Evolutionary conservation across 495 filamentous ascomycete species (phyloP).

Genomic region (Penicillium lividum): DNA sequence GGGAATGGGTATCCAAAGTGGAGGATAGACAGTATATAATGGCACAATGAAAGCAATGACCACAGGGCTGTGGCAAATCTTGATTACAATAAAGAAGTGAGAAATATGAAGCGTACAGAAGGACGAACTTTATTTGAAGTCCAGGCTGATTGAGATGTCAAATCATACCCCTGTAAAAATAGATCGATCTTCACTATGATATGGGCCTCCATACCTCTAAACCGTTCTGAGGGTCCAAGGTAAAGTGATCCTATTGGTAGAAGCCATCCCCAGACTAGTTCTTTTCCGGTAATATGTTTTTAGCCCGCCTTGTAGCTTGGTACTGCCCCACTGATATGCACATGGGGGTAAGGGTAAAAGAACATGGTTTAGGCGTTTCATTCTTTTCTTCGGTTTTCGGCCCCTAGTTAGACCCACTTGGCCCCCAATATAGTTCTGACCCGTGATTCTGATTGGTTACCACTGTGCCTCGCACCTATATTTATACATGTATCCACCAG

Average conservation of each 20-base stretch:
- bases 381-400: neutral
- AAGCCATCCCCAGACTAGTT: neutral
- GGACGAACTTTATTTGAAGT: neutral
- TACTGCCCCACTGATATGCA: neutral
- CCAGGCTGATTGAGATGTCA: neutral
- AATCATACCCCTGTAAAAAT: neutral
- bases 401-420: neutral
- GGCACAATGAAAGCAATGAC: neutral
- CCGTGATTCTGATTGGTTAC: neutral
- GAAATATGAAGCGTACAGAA: neutral
- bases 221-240: neutral
- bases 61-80: neutral
- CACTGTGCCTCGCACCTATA: neutral
- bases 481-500: neutral
- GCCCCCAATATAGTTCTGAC: neutral
- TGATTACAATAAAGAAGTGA: neutral
- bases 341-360: neutral
- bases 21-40: neutral
- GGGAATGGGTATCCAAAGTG: neutral
- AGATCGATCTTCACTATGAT: neutral
- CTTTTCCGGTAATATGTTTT: neutral
- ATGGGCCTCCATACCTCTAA: neutral
- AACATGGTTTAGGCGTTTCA: neutral
- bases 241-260: neutral
- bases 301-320: neutral